Base-by-base conservation (phyloP, 441 rosid species). In the Gossypium aridum region DNA sequence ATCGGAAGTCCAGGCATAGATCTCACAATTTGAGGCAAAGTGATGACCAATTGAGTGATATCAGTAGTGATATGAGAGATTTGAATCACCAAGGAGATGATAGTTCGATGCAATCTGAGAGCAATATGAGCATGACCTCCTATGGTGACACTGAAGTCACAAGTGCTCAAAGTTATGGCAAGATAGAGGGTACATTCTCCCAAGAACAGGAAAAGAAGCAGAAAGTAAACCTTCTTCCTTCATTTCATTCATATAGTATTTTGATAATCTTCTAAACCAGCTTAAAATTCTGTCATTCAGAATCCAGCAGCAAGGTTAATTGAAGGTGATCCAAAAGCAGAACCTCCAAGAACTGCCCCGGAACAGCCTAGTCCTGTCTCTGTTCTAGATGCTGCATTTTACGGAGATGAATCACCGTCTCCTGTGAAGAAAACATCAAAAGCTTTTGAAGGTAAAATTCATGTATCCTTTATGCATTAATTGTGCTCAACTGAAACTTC, bases 361-460 rank as follows among this genome's bases (percentile, higher is more conserved):
- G 95, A 96, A 79, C 98, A 96, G 76, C 98, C 98, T 9, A 96
- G 99, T 75, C 99, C 98, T 1, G 87, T 94, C 74, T 92, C 99
- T 47, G 94, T 96, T 75, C 98, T 96, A 23, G 98, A 94, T 83
- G 87, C 92, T 75, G 70, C 92, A 78, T 85, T 89, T 77, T 88
- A 84, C 12, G 79, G 82, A 72, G 98, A 94, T 70, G 98, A 94
- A 73, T 82, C 86, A 72, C 96, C 94, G 76, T 92, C 96, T 26
- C 98, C 98, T 3, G 86, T 92, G 79, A 89, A 87, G 83, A 90
- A 86, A 85, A 89, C 80, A 80, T 59, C 96, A 80, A 79, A 78
- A 62, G 82, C 77, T 79, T 87, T 88, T 71, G 85, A 83, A 85
- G 99, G 98, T 92, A 73, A 83, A 77, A 31, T 70, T 75, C 70